These are phyloP conservation scores for Lobosporangium transversale DNA, from an alignment of 192 early-diverging fungal genomes.

Conservation along the genomic window DNA sequence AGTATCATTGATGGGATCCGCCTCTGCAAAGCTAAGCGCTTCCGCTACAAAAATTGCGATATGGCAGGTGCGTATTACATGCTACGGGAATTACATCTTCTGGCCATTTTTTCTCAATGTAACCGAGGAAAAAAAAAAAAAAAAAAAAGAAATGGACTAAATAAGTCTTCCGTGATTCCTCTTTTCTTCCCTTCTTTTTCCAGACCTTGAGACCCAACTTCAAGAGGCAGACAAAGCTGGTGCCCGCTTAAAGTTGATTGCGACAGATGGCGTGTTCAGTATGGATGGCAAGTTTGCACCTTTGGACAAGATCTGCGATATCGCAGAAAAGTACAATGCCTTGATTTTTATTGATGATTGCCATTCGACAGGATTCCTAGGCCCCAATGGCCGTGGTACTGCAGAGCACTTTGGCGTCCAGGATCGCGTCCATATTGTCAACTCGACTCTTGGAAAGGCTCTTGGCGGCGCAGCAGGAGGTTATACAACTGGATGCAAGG, in stretches of 20 bases:
- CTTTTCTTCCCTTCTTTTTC: neutral
- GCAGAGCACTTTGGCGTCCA: slow-evolving; percentile 89
- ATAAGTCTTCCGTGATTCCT: neutral
- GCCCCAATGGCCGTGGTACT: slow-evolving; percentile 88
- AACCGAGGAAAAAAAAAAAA: neutral
- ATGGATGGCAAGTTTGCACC: slow-evolving; percentile 94
- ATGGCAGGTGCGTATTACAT: slow-evolving; percentile 53
- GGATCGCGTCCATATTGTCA: slow-evolving; percentile 91
- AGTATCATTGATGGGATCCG: slow-evolving; percentile 97
- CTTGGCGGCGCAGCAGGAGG: slow-evolving; percentile 92
- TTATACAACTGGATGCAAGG: slow-evolving; percentile 91
- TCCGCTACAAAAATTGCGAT: slow-evolving; percentile 86
- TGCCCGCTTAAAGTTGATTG: slow-evolving; percentile 87
- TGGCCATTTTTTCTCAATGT: no score
- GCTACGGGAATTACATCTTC: neutral
- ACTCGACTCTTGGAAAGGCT: slow-evolving; percentile 94
- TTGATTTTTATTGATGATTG: slow-evolving; percentile 96
- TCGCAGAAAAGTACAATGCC: slow-evolving; percentile 93
- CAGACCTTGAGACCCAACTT: slow-evolving; percentile 68
- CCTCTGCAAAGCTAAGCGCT: slow-evolving; percentile 86
- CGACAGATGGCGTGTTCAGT: slow-evolving; percentile 96
- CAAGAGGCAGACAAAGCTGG: slow-evolving; percentile 82
- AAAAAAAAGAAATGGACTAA: neutral
- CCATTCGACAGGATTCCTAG: slow-evolving; percentile 96
- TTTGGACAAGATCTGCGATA: slow-evolving; percentile 84